Base-by-base conservation (phyloP, 2,329 filamentous ascomycete genomes). In the Monosporascus cannonballus region DNA sequence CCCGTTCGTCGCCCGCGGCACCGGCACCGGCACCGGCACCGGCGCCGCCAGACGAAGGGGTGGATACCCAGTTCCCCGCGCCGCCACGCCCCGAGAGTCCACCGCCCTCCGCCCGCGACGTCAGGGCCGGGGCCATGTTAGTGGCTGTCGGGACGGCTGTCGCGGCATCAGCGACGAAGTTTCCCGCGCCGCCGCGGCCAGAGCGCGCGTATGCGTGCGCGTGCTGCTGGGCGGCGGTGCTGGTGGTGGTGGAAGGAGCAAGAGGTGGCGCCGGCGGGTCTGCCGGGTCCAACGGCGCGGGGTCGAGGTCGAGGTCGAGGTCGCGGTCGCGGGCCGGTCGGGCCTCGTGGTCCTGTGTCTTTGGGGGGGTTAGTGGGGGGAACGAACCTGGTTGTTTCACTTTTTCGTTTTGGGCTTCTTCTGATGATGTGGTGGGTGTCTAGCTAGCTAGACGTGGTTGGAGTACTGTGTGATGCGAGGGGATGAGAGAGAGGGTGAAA, bases 121-220 rank as follows among this genome's bases (percentile, higher is more conserved):
- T 17, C 27, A 50, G 18, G 51, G 51, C 45, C 53, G 49, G 7
- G 20, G 39, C 2, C 34, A 36, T 11, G 49, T n/a, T n/a, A n/a
- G 53, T 25, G 20, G 38, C 25, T 20, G 51, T 8, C 17, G 47
- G 1, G 20, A 53, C 46, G 4, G 54, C 11, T 50, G 55, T 30
- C 48, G 51, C 6, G 59, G 59, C 52, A 55, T 68, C 61, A 44
- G 66, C 60, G 18, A 70, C 64, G 62, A 77, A 83, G 71, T 86
- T 86, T 38, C 83, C 83, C 1, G 82, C 81, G 20, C 83, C 83
- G 57, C 83, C 83, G 53, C 83, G 78, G 51, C 83, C 83, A 37
- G 69, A 70, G 39, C 73, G 68, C 22, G 69, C 59, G 67, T 76
- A 76, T 47, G 61, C 39, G 56, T n/a, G 51, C 39, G 61, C 62